phyloP scores from a whole-genome alignment of 2,329 filamentous ascomycete genomes.

The Xylariaceae sp. region DNA sequence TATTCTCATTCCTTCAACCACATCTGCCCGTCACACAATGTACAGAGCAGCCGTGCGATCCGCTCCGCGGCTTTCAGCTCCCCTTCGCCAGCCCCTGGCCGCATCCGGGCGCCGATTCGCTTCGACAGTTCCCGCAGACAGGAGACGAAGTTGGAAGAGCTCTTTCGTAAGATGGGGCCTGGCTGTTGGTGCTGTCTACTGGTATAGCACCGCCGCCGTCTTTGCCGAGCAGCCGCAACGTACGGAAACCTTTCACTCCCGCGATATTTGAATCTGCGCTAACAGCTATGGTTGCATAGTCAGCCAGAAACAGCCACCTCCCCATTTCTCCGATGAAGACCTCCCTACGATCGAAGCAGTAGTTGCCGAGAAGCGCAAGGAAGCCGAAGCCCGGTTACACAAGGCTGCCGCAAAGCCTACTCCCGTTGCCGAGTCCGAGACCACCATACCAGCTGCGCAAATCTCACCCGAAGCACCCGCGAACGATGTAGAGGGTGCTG shows the following conservation, averaged over 20 bases:
- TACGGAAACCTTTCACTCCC: constrained; percentile 42
- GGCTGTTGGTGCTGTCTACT: constrained; percentile 77
- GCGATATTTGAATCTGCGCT: constrained; percentile 1
- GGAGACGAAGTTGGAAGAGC: constrained; percentile 79
- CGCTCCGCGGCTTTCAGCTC: constrained; percentile 42
- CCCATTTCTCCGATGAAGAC: constrained; percentile 53
- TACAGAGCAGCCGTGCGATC: constrained; percentile 50
- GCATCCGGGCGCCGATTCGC: constrained; percentile 46
- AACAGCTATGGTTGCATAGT: constrained; percentile 9
- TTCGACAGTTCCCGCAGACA: constrained; percentile 56
- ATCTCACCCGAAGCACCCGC: constrained; percentile 26
- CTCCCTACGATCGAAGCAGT: constrained; percentile 64
- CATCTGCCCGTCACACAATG: constrained; percentile 33
- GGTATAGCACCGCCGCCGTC: constrained; percentile 84
- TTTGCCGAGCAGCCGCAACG: constrained; percentile 80
- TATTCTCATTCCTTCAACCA: constrained; percentile 1
- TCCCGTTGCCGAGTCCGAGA: constrained; percentile 28
- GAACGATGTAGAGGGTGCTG: constrained; percentile 22
- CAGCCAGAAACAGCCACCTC: constrained; percentile 38
- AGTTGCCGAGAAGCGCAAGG: constrained; percentile 58
- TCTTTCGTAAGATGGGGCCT: constrained; percentile 68
- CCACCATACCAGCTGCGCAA: constrained; percentile 18
- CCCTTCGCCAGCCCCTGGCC: constrained; percentile 38
- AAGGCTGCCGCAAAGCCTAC: constrained; percentile 19
- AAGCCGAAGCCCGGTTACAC: constrained; percentile 36